Conservation (phyloP, 108 stramenopile genomes). For the Epipyxis sp. region DNA sequence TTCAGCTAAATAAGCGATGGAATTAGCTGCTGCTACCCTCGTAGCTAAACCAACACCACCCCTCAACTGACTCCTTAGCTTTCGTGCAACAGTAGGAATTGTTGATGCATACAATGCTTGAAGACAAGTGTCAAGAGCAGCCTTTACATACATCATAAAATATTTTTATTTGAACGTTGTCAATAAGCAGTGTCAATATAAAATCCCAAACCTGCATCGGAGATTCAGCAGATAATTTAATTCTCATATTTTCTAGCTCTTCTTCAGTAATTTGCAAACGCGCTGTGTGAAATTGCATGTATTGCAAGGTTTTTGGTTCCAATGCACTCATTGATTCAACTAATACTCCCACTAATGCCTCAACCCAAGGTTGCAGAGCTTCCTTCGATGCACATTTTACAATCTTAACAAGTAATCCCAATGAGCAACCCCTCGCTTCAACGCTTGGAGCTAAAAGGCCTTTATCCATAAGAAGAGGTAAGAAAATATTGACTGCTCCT, state of each 20-base stretch:
- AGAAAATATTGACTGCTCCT: not conserved
- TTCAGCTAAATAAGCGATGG: not conserved
- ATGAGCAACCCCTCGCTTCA: slow-evolving; percentile 7
- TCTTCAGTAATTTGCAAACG: not conserved
- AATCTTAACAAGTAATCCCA: slow-evolving; percentile 4
- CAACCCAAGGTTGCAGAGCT: not conserved
- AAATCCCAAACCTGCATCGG: not conserved
- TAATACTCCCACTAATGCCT: not conserved
- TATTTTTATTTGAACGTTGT: no score
- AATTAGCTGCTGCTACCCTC: slow-evolving; percentile 4
- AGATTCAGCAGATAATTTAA: not conserved
- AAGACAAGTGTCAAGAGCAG: slow-evolving; percentile 1
- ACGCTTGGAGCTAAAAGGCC: not conserved
- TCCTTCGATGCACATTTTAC: not conserved
- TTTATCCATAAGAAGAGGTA: slow-evolving; percentile 19
- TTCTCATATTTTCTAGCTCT: not conserved
- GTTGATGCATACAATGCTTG: not conserved
- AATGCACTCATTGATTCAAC: not conserved
- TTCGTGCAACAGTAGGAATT: not conserved
- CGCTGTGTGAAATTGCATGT: slow-evolving; percentile 25
- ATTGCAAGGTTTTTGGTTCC: slow-evolving; percentile 17
- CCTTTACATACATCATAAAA: no score
- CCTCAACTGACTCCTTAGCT: not conserved
- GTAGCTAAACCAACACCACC: slow-evolving; percentile 22
- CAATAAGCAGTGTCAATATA: no score